These are phyloP conservation scores for Trichoderma pleuroti DNA, from an alignment of 2,329 filamentous ascomycete genomes.

Conservation along the genomic window DNA sequence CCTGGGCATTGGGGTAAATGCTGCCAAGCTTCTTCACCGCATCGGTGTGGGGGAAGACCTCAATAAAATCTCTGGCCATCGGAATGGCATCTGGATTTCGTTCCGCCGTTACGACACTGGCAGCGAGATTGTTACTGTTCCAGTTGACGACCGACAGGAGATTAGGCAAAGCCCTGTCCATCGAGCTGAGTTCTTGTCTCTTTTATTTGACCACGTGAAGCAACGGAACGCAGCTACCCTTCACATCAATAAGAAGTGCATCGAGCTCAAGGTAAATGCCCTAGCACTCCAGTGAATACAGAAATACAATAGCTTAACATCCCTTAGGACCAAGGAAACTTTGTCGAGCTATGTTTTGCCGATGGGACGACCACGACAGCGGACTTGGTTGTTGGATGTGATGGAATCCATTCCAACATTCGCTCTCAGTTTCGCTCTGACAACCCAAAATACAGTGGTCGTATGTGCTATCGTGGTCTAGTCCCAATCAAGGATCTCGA, in stretches of 20 bases:
- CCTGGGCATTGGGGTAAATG: constrained; percentile 8
- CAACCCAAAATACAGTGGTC: constrained; percentile 8
- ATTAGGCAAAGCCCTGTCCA: constrained; percentile 11
- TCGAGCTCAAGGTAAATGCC: not conserved
- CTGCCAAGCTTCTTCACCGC: constrained; percentile 6
- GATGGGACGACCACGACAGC: constrained; percentile 20
- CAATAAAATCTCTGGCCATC: constrained; percentile 1
- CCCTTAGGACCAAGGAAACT: constrained; percentile 2
- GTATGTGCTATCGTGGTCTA: constrained; percentile 12
- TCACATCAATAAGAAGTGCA: not conserved
- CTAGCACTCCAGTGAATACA: too few relatives aligned
- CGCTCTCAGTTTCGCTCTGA: constrained; percentile 11
- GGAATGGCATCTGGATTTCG: constrained; percentile 10
- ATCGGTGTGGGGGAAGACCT: constrained; percentile 7
- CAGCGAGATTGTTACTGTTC: constrained; percentile 7
- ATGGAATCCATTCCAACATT: constrained; percentile 23
- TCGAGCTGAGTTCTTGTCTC: not conserved
- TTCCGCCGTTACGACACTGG: constrained; percentile 6
- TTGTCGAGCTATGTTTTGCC: constrained; percentile 15
- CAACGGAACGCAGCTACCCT: constrained; percentile 8
- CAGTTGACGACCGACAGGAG: not conserved
- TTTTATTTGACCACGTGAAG: not conserved
- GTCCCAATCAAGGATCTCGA: constrained; percentile 9
- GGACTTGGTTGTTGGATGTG: constrained; percentile 26
- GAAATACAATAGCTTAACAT: not conserved